A percentile compares a stretch with the other conserved stretches of the same genome.
These are phyloP conservation scores for Rossbeevera mucosa DNA, from an alignment of 768 basidiomycete species.

Conservation along the genomic window DNA sequence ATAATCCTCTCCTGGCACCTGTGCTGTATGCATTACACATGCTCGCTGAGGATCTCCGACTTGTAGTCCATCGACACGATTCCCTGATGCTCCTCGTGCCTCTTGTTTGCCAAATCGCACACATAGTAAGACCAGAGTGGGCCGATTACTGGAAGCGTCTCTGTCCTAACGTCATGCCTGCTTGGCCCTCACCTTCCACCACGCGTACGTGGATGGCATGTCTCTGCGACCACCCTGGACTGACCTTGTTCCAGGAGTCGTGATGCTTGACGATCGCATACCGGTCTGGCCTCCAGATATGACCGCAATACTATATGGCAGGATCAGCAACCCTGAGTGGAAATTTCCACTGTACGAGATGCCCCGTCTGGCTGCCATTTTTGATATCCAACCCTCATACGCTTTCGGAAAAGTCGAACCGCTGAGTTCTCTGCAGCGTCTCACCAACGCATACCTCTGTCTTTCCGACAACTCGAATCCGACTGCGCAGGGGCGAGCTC, in stretches of 20 bases:
- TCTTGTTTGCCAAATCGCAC: conserved; percentile 58
- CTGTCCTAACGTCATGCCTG: conserved; percentile 55
- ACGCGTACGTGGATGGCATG: conserved; percentile 18
- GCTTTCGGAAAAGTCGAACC: conserved; percentile 63
- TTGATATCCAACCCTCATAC: conserved; percentile 48
- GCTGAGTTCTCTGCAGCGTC: conserved; percentile 45
- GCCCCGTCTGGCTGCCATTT: conserved; percentile 45
- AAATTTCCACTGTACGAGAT: conserved; percentile 45
- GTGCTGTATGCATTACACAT: conserved; percentile 75
- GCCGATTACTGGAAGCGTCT: conserved; percentile 89
- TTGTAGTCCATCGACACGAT: conserved; percentile 52
- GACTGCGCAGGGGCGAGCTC: conserved; percentile 60
- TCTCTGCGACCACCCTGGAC: not conserved
- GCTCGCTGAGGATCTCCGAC: conserved; percentile 65
- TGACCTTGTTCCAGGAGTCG: conserved; percentile 33
- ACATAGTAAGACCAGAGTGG: conserved; percentile 77
- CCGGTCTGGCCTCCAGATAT: conserved; percentile 78
- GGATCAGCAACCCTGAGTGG: conserved; percentile 65
- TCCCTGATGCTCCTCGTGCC: conserved; percentile 56
- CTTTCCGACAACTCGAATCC: conserved; percentile 51
- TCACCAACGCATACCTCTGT: conserved; percentile 54
- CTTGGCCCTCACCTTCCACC: conserved; percentile 52
- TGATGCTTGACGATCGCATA: conserved; percentile 61
- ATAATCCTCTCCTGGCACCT: conserved; percentile 45
- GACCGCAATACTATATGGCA: conserved; percentile 56